Evolutionary conservation across 768 basidiomycete genomes (phyloP).

Genomic region (Paxillus involutus): DNA sequence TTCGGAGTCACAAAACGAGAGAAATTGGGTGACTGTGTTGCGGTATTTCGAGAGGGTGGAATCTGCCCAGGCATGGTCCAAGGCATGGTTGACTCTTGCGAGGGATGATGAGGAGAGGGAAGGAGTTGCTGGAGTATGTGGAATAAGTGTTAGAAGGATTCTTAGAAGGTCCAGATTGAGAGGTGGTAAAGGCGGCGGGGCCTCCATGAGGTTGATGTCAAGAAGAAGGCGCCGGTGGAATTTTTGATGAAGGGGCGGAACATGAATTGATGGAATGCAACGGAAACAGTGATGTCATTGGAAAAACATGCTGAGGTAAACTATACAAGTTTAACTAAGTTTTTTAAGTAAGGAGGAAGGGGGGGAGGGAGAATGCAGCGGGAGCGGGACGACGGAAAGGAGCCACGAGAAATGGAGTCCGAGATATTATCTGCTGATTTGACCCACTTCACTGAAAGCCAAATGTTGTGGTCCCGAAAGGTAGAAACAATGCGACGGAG

Average conservation of each 20-base stretch:
- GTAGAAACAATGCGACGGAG: background rate
- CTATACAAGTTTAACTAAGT: too few species aligned
- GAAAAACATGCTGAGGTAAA: too few species aligned
- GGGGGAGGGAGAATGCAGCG: too few species aligned
- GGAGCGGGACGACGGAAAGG: background rate
- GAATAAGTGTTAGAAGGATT: background rate
- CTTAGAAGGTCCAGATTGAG: background rate
- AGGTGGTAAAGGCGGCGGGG: too few species aligned
- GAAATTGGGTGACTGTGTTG: background rate
- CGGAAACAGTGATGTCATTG: too few species aligned
- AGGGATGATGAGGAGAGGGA: background rate
- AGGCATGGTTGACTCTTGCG: background rate
- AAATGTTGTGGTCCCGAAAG: background rate
- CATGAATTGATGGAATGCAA: too few species aligned
- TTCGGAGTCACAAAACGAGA: slow-evolving; percentile 20
- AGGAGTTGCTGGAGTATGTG: background rate
- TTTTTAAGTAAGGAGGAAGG: too few species aligned
- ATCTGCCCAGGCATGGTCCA: slow-evolving; percentile 4
- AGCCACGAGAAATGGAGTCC: background rate
- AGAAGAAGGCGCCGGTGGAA: too few species aligned
- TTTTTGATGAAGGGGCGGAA: too few species aligned
- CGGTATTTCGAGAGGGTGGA: slow-evolving; percentile 8
- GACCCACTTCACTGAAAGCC: background rate
- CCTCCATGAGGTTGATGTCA: too few species aligned
- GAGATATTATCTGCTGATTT: background rate